A percentile compares a stretch with the other conserved stretches of the same genome.
Evolutionary conservation across 345 rosid species (phyloP).

Genomic region (Boechera stricta): DNA sequence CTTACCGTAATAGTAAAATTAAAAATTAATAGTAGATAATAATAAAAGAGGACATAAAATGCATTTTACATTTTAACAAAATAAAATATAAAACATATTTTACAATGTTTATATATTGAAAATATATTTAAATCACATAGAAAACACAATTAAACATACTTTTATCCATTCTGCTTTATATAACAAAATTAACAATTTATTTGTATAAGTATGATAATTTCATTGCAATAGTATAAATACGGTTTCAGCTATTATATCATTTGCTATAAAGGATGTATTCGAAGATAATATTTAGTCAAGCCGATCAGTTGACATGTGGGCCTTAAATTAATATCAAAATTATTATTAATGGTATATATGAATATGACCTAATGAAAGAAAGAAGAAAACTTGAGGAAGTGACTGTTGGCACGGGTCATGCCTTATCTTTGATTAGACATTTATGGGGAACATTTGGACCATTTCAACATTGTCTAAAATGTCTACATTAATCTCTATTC

Average conservation of each 20-base stretch:
- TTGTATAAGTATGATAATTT: background rate
- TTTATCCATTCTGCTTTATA: no score
- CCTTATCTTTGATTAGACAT: slow-evolving; percentile 35
- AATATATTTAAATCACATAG: no score
- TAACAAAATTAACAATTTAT: no score
- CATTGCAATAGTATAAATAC: background rate
- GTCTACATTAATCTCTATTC: slow-evolving; percentile 14
- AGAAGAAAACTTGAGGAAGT: background rate
- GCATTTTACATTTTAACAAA: no score
- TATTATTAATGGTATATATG: background rate
- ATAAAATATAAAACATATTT: no score
- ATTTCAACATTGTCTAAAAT: slow-evolving; percentile 10
- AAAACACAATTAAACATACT: no score
- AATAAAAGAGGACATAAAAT: no score
- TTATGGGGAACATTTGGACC: slow-evolving; percentile 28
- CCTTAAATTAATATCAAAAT: background rate
- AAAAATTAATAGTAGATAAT: no score
- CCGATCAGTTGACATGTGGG: slow-evolving; percentile 14
- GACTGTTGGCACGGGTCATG: slow-evolving; percentile 36
- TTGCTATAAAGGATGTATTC: background rate
- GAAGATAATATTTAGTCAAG: slow-evolving; percentile 15
- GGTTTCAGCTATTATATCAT: background rate
- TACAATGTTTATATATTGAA: no score
- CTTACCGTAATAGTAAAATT: no score
- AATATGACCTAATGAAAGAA: slow-evolving; percentile 2